Percentiles rank a stretch among this genome's conserved stretches.
These are phyloP conservation scores for Exophiala xenobiotica DNA, from an alignment of 2,329 filamentous ascomycete species.

Conservation along the genomic window DNA sequence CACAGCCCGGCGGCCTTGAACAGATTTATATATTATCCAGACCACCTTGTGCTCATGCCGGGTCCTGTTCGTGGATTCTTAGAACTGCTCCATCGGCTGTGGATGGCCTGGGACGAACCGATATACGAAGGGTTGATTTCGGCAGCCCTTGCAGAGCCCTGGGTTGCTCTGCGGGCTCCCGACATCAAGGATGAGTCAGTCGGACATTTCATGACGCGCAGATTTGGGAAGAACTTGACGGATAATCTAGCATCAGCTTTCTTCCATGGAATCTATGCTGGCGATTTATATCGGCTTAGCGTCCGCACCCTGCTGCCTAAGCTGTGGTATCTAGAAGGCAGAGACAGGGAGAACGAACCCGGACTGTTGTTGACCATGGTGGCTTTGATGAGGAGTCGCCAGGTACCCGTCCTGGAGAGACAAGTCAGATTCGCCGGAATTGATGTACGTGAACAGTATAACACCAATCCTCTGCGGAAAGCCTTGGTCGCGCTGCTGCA, in stretches of 20 bases:
- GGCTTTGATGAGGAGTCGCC: slow-evolving; percentile 2
- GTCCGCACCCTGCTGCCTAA: slow-evolving; percentile 61
- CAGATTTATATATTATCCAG: slow-evolving; percentile 85
- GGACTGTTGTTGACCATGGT: slow-evolving; percentile 12
- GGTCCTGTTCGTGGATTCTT: slow-evolving; percentile 35
- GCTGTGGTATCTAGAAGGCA: slow-evolving; percentile 49
- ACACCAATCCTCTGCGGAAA: not conserved
- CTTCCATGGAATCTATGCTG: slow-evolving; percentile 88
- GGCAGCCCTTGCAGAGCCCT: slow-evolving; percentile 36
- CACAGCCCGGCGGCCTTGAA: slow-evolving; percentile 56
- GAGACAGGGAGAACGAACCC: slow-evolving; percentile 11
- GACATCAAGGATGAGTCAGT: slow-evolving; percentile 65
- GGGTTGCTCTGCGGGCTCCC: slow-evolving; percentile 30
- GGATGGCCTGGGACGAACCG: slow-evolving; percentile 52
- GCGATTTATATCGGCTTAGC: slow-evolving; percentile 79
- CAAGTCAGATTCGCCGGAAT: not conserved
- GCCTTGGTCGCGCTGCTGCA: slow-evolving; percentile 11
- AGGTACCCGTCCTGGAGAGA: not conserved
- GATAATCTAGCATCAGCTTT: slow-evolving; percentile 74
- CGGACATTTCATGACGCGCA: slow-evolving; percentile 62
- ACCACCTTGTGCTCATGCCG: slow-evolving; percentile 70
- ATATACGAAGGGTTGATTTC: slow-evolving; percentile 52
- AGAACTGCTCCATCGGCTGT: slow-evolving; percentile 35
- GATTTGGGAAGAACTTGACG: slow-evolving; percentile 56
- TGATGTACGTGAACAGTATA: not conserved